Base-by-base conservation (phyloP, 2,329 filamentous ascomycete species). In the Diaporthe amygdali region DNA sequence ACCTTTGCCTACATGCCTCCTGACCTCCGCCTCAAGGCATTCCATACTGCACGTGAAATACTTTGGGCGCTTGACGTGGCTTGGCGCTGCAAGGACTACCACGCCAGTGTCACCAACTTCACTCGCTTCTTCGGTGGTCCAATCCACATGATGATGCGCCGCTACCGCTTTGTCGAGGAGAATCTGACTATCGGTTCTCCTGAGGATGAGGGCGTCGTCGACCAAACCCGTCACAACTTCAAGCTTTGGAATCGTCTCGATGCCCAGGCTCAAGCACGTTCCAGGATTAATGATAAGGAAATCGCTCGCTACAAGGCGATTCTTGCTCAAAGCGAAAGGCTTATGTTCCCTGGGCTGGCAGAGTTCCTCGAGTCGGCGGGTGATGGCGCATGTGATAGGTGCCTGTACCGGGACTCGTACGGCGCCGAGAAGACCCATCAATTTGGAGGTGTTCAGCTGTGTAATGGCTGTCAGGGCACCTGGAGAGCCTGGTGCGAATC, bases 101-200 rank as follows among this genome's bases (percentile, higher is more conserved):
- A 8, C 15, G 41, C 44, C 68, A 75, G 47, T n/a, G 25, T 67
- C 20, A 54, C 41, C 46, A 78, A 77, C 70, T 77, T 81, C 49
- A 12, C 79, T 6, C 77, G 79, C 2, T 72, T 73, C 41, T 78
- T 80, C 51, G 78, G 78, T 10, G 79, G 79, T 5, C 76, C 79
- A 1, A 75, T 80, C 46, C 78, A 81, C 63, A 76, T 81, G 74
- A 79, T 78, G 76, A 80, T 77, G 77, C 74, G 79, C n/a, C 72
- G 79, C 8, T 81, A 81, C 71, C 76, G 79, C 5, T 81, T 78
- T 67, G 76, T 80, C 20, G 79, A 81, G 73, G 79, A 81, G 30
- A 76, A 72, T 10, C 66, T 81, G 51, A 74, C 72, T 3, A 73
- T 81, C 22, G 78, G 79, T 44, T 74, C 67, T 39, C 56, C 71